A percentile compares a stretch with the other conserved stretches of the same genome.
Conservation (phyloP, 176 grass and related monocot species). For the Oryza nivara region DNA sequence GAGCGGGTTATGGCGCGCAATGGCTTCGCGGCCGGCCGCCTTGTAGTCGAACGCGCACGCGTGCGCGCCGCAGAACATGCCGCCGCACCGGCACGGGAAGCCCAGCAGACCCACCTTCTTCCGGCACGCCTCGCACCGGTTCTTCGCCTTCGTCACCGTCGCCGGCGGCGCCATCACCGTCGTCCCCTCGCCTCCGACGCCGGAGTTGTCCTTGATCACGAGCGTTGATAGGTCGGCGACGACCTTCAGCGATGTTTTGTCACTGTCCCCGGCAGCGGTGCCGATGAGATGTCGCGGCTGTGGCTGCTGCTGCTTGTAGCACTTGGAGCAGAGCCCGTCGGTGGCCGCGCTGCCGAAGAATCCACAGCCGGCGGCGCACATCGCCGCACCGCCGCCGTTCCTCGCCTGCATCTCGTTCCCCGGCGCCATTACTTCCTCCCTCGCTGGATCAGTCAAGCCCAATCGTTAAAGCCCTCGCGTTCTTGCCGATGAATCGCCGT, state of each 20-base stretch:
- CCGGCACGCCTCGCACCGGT: background rate
- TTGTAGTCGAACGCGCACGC: background rate
- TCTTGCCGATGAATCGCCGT: no score
- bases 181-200: no score
- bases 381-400: no score
- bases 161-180: background rate
- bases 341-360: constrained; percentile 12
- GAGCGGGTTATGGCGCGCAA: background rate
- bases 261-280: no score
- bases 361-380: background rate
- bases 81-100: background rate
- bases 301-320: background rate
- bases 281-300: no score
- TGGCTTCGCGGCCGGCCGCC: background rate
- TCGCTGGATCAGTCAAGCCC: no score
- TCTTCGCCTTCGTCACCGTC: background rate
- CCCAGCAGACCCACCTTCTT: constrained; percentile 18
- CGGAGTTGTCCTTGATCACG: no score
- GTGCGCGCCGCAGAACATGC: background rate
- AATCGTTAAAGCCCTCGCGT: no score
- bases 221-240: no score
- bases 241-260: no score
- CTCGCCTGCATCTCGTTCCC: background rate
- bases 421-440: background rate
- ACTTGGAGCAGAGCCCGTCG: background rate